These are phyloP conservation scores for Fistulifera solaris DNA, from an alignment of 108 stramenopile species.

Conservation along the genomic window DNA sequence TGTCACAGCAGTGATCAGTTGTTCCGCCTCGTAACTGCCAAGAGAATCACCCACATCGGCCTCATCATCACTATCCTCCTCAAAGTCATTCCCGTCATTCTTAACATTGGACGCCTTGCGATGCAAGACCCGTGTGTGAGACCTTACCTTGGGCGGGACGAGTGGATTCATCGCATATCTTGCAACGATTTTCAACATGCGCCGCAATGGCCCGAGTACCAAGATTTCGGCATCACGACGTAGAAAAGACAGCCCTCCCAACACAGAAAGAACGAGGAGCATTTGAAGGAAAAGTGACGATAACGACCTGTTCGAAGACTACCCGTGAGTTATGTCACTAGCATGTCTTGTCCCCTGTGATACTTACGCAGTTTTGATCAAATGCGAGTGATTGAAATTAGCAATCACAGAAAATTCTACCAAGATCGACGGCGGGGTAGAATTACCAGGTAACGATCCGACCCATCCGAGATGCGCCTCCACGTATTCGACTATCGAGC, in stretches of 20 bases:
- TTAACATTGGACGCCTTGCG: constrained; percentile 7
- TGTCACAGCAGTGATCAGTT: constrained; percentile 78
- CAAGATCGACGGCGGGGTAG: background rate
- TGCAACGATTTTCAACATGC: constrained; percentile 80
- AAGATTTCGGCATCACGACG: constrained; percentile 57
- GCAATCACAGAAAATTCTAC: constrained; percentile 1
- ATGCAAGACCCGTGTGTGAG: constrained; percentile 2
- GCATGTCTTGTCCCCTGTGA: background rate
- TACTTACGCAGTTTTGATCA: constrained; percentile 10
- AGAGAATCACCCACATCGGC: constrained; percentile 22
- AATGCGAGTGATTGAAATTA: constrained; percentile 1
- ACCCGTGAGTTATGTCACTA: background rate
- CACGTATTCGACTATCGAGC: constrained; percentile 11
- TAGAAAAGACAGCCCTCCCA: constrained; percentile 40
- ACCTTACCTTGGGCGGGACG: constrained; percentile 5
- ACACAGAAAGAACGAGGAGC: constrained; percentile 31
- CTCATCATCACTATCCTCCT: constrained; percentile 16
- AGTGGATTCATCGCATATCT: constrained; percentile 71
- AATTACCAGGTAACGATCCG: background rate
- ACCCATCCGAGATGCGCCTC: background rate
- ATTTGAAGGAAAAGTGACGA: constrained; percentile 36
- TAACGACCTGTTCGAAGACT: constrained; percentile 9
- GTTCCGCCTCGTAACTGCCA: constrained; percentile 86
- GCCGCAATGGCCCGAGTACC: constrained; percentile 62
- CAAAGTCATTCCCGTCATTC: constrained; percentile 5